Evolutionary conservation across 768 basidiomycete genomes (phyloP).

Genomic region (Pleurotus tuber-regium): DNA sequence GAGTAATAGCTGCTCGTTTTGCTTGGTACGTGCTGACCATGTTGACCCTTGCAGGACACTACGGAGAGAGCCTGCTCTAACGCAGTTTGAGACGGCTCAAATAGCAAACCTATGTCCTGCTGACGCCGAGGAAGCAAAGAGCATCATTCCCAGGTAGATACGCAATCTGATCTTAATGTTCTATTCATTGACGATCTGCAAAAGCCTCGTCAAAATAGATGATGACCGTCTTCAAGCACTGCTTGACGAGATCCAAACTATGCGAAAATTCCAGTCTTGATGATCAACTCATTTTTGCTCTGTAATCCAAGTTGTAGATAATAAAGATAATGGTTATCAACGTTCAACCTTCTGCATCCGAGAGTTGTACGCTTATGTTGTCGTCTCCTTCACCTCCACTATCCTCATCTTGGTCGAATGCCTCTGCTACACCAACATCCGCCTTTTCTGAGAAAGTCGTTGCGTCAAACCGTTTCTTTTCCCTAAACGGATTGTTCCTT

Average conservation of each 20-base stretch:
- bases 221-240: conserved; percentile 82
- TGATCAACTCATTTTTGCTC: conserved; percentile 27
- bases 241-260: conserved; percentile 85
- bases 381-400: conserved; percentile 29
- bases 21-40: not conserved
- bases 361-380: conserved; percentile 38
- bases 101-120: conserved; percentile 90
- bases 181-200: too few relatives aligned
- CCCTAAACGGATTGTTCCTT: conserved; percentile 62
- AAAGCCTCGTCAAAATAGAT: conserved; percentile 81
- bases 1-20: conserved; percentile 26
- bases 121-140: conserved; percentile 88
- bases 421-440: conserved; percentile 26
- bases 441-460: conserved; percentile 46
- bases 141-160: conserved; percentile 81
- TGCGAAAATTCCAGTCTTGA: conserved; percentile 88
- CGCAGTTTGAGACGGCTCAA: conserved; percentile 91
- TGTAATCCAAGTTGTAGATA: not conserved
- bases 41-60: conserved; percentile 53
- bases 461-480: conserved; percentile 65
- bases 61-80: conserved; percentile 73
- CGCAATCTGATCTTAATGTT: too few relatives aligned
- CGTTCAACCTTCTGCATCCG: conserved; percentile 51
- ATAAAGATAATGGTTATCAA: not conserved
- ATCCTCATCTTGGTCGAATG: conserved; percentile 31